Conservation (phyloP, 306 rosid species). For the Dryas alaskensis region DNA sequence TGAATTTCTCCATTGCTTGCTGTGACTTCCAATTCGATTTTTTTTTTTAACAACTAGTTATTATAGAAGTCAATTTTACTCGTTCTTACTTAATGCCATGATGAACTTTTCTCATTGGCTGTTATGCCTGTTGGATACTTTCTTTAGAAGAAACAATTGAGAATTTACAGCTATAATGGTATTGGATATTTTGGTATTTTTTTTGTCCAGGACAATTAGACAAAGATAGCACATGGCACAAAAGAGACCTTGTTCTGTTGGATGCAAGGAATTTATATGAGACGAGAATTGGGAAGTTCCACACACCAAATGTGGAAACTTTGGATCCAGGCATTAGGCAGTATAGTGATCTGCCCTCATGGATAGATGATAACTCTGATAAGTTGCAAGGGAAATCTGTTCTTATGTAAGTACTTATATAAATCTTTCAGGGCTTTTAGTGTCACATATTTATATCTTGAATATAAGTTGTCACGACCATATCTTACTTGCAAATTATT, state of each 20-base stretch:
- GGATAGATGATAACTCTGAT: conserved; percentile 76
- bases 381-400: conserved; percentile 64
- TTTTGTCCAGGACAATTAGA: conserved; percentile 36
- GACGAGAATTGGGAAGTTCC: conserved; percentile 89
- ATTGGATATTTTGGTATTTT: conserved; percentile 9
- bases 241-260: conserved; percentile 52
- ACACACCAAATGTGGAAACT: conserved; percentile 63
- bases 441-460: neutral
- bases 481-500: neutral
- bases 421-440: neutral
- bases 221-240: conserved; percentile 29
- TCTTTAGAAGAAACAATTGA: conserved; percentile 15
- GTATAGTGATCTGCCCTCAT: conserved; percentile 81
- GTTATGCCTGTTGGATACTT: neutral
- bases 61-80: neutral
- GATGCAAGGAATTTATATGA: conserved; percentile 94
- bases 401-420: conserved; percentile 61
- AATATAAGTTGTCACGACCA: neutral
- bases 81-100: neutral
- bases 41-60: neutral
- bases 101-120: neutral
- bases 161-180: conserved; percentile 8
- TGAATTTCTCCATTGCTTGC: conserved; percentile 12
- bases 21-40: conserved; percentile 1
- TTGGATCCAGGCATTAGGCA: conserved; percentile 82